Conservation (phyloP, 805 yeast species). For the Candida qinlingensis region DNA sequence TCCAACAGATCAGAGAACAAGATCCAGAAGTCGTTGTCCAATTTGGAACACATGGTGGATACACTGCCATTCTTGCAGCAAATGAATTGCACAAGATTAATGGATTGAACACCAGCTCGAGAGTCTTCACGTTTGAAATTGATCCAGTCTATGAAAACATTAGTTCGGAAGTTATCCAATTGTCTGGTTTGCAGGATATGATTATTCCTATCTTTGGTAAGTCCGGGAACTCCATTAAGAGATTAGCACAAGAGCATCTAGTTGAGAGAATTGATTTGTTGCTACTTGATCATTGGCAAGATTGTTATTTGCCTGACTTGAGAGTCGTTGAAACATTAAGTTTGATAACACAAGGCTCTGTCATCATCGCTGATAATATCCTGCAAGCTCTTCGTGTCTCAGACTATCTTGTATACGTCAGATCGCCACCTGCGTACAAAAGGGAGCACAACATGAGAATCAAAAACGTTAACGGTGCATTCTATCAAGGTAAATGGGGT, state of each 20-base stretch:
- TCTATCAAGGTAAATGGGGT: conserved; percentile 36
- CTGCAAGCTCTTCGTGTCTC: conserved; percentile 31
- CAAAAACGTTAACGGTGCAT: conserved; percentile 26
- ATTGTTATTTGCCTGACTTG: conserved; percentile 35
- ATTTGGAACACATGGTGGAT: conserved; percentile 20
- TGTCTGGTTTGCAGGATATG: conserved; percentile 16
- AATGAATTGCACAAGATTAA: conserved; percentile 8
- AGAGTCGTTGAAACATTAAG: conserved; percentile 36
- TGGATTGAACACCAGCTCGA: conserved; percentile 1
- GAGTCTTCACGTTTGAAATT: conserved; percentile 18
- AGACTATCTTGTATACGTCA: conserved; percentile 35
- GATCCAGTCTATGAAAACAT: conserved; percentile 10
- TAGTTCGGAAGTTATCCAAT: conserved; percentile 12
- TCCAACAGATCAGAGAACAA: conserved; percentile 1
- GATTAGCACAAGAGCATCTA: conserved; percentile 9
- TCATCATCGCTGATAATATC: conserved; percentile 36
- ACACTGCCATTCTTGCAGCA: conserved; percentile 16
- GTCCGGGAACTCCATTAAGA: conserved; percentile 11
- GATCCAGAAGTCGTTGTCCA: conserved; percentile 18
- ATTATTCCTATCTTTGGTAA: conserved; percentile 14
- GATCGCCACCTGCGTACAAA: conserved; percentile 33
- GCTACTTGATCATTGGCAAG: conserved; percentile 38
- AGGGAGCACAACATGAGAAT: conserved; percentile 23
- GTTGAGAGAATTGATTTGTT: conserved; percentile 28
- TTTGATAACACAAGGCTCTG: conserved; percentile 35